Evolutionary conservation across 2,329 filamentous ascomycete genomes (phyloP).

Genomic region (Coniella vitis): DNA sequence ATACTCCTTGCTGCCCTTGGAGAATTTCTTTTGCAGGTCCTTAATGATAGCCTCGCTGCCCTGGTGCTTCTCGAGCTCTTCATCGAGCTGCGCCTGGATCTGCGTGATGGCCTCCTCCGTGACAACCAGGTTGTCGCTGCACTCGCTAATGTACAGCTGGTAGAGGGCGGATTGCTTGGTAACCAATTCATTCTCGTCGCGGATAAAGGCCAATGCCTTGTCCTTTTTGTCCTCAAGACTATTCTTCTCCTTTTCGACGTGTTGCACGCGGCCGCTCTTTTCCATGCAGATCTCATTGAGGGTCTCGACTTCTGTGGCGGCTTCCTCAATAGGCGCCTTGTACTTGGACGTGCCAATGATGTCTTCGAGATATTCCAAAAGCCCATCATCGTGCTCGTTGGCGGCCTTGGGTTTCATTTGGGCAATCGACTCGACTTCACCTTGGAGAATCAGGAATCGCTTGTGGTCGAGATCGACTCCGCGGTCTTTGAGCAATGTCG

Average conservation of each 20-base stretch:
- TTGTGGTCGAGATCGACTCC: slow-evolving; percentile 97
- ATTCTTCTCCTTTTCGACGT: slow-evolving; percentile 96
- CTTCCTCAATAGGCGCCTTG: slow-evolving; percentile 93
- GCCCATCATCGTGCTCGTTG: slow-evolving; percentile 91
- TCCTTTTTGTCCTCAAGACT: slow-evolving; percentile 94
- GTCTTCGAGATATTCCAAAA: slow-evolving; percentile 94
- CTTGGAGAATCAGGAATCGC: slow-evolving; percentile 92
- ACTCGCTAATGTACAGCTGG: slow-evolving; percentile 84
- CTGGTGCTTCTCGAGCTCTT: slow-evolving; percentile 84
- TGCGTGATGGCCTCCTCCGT: slow-evolving; percentile 87
- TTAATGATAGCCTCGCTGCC: slow-evolving; percentile 89
- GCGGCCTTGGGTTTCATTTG: slow-evolving; percentile 98
- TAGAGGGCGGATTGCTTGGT: slow-evolving; percentile 88
- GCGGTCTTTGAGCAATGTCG: slow-evolving; percentile 74
- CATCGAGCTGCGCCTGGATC: slow-evolving; percentile 78
- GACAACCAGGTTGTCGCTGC: slow-evolving; percentile 79
- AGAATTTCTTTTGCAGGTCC: slow-evolving; percentile 76
- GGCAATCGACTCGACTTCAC: slow-evolving; percentile 96
- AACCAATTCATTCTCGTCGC: slow-evolving; percentile 86
- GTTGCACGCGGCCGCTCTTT: slow-evolving; percentile 91
- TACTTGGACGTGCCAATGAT: slow-evolving; percentile 99
- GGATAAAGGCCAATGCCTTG: slow-evolving; percentile 80
- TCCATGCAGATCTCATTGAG: slow-evolving; percentile 93
- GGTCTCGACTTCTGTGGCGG: slow-evolving; percentile 79
- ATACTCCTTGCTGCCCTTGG: slow-evolving; percentile 74